These are phyloP conservation scores for Kwoniella dendrophila DNA, from an alignment of 768 basidiomycete genomes.

Conservation along the genomic window DNA sequence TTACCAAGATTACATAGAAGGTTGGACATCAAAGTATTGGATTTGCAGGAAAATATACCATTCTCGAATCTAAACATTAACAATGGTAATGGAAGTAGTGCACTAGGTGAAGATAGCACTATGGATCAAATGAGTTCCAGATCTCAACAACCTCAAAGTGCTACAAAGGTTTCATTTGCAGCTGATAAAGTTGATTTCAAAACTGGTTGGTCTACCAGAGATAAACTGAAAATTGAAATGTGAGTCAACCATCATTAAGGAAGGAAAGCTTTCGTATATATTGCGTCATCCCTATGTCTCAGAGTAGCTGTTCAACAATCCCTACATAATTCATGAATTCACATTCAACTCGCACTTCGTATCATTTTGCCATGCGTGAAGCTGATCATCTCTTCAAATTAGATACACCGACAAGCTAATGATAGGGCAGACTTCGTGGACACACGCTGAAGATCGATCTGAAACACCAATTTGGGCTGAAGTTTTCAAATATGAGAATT, in stretches of 20 bases:
- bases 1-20: conserved; percentile 11
- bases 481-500: conserved; percentile 20
- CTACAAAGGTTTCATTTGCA: too few species aligned
- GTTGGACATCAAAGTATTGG: conserved; percentile 21
- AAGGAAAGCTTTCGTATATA: too few species aligned
- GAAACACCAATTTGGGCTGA: conserved; percentile 30
- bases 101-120: not conserved
- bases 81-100: not conserved
- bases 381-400: not conserved
- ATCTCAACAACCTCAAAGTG: too few species aligned
- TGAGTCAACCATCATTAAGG: too few species aligned
- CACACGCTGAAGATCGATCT: conserved; percentile 11
- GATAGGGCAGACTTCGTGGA: conserved; percentile 24
- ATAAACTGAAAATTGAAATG: conserved; percentile 23
- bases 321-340: too few species aligned
- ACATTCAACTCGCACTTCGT: not conserved
- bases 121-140: conserved; percentile 14
- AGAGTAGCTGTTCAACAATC: too few species aligned
- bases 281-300: too few species aligned
- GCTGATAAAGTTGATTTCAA: not conserved
- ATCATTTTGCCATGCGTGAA: not conserved
- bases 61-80: not conserved
- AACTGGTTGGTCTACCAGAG: conserved; percentile 13
- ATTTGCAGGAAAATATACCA: conserved; percentile 24
- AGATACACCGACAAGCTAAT: conserved; percentile 16